These are phyloP conservation scores for Davidsoniella neocaledoniae DNA, from an alignment of 2,329 filamentous ascomycete species.

Conservation along the genomic window DNA sequence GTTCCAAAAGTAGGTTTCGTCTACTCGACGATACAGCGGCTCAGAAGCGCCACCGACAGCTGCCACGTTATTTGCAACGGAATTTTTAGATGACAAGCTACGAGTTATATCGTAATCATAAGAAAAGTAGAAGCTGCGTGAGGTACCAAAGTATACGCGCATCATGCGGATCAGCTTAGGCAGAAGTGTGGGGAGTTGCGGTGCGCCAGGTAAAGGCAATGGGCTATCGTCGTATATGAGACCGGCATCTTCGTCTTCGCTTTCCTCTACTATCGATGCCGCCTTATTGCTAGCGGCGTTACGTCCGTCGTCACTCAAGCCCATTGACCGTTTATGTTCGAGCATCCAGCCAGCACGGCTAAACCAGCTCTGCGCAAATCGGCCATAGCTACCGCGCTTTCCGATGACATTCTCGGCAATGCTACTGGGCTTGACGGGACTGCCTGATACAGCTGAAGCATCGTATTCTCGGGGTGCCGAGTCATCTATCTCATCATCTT, in stretches of 20 bases:
- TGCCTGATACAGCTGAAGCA: conserved; percentile 16
- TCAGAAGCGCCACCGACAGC: conserved; percentile 15
- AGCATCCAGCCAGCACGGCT: conserved; percentile 66
- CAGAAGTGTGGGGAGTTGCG: conserved; percentile 36
- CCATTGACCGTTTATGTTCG: conserved; percentile 52
- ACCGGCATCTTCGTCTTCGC: conserved; percentile 10
- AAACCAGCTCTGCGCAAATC: conserved; percentile 86
- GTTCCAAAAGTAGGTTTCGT: conserved; percentile 86
- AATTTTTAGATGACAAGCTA: conserved; percentile 29
- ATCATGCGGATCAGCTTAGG: conserved; percentile 75
- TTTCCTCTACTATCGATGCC: conserved; percentile 15
- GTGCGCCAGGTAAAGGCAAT: background rate
- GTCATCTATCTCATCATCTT: conserved; percentile 29
- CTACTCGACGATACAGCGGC: conserved; percentile 55
- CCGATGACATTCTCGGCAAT: conserved; percentile 81
- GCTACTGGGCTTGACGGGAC: conserved; percentile 32
- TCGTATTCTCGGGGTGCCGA: conserved; percentile 20
- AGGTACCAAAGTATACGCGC: conserved; percentile 67
- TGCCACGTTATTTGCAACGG: conserved; percentile 22
- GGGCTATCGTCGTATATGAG: conserved; percentile 8
- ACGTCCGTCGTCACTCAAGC: conserved; percentile 35
- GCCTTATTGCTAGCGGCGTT: conserved; percentile 21
- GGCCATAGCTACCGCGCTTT: conserved; percentile 66
- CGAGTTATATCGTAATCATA: conserved; percentile 88
- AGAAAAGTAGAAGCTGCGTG: conserved; percentile 81